Base-by-base conservation (phyloP, 768 basidiomycete species). In the Hypsizygus marmoreus region DNA sequence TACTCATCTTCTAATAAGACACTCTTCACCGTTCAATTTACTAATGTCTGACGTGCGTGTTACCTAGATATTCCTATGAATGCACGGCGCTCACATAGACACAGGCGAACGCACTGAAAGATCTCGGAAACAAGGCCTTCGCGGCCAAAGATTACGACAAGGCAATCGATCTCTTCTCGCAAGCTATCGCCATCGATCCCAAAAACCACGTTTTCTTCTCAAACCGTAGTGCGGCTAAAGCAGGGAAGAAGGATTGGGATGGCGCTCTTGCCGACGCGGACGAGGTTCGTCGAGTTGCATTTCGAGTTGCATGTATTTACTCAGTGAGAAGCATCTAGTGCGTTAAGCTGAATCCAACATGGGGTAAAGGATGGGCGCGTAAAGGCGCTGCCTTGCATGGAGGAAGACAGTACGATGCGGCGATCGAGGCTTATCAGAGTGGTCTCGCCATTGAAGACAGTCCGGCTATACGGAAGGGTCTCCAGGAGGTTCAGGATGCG, bases 331-430 rank as follows among this genome's bases (percentile, higher is more conserved):
- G 38, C 41, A 32, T 43, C 26, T 54, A 95, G 91, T 91, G 89
- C 50, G 76, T 95, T 61, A 77, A 79, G 58, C 72, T 88, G 47
- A 90, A 86, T 55, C 82, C 90, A 4, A 71, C 77, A 1, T 97
- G 95, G 89, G 72, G 85, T 20, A 97, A 97, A 64, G 93, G 94
- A 5, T 92, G 86, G 70, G 87, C 86, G 12, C 81, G 95, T 45
- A 93, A 93, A 62, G 95, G 95, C 35, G 94, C 95, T 38, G 95
- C 95, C 20, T 69, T 97, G 49, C 95, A 97, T 59, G 95, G 95
- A 24, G 74, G 81, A 26, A 75, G 76, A 47, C 73, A 77, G 62
- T 95, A 81, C 58, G 87, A 84, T 47, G 91, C 94, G 12, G 93
- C 93, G 6, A 86, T 95, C 54, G 73, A 78, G 44, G 82, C 86